Base-by-base conservation (phyloP, 2,329 filamentous ascomycete species). In the Penicillium sp. region DNA sequence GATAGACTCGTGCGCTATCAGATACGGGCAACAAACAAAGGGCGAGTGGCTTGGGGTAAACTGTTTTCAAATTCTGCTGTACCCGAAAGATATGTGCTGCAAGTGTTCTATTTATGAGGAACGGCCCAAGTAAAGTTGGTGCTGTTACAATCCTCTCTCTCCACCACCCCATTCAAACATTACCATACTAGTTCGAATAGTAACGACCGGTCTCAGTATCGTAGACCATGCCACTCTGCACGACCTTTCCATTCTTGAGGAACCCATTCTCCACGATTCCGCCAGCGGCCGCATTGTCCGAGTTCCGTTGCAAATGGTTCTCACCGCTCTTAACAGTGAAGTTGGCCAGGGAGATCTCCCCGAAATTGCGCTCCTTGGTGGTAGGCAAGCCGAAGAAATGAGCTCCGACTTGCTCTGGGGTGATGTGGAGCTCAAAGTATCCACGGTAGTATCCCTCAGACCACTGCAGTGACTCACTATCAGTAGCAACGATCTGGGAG, bases 381-480 rank as follows among this genome's bases (percentile, higher is more conserved):
- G 80, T 85, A 0, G 86, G 86, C 65, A 81, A 65, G 39, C 85
- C 87, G 61, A 85, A 91, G 72, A 81, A 91, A 13, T 78, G 77
- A 0, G 87, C 87, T n/a, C 81, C 75, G 2, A 88, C 77, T 42
- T 80, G 74, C 12, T 86, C 77, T 23, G 82, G 77, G 21, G 74
- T 77, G 52, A 89, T 75, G 46, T 81, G 79, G 39, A 90, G 74
- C 65, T 87, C 81, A 61, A 85, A 90, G 73, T 91, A 91, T 1
- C 88, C 88, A 18, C 87, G 80, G 70, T 90, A 91, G 69, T 88
- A 90, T 8, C 85, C 70, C 54, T 90, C 87, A 62, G 86, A 83
- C 88, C 87, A 91, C 65, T 88, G 85, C 45, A 91, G 75, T 68
- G 88, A 85, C 0, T 76, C 72, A 69, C 89, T 90, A 23, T 77